A percentile compares a stretch with the other conserved stretches of the same genome.
phyloP scores from a whole-genome alignment of 2,329 filamentous ascomycete genomes.

The Cercospora brassicicola region DNA sequence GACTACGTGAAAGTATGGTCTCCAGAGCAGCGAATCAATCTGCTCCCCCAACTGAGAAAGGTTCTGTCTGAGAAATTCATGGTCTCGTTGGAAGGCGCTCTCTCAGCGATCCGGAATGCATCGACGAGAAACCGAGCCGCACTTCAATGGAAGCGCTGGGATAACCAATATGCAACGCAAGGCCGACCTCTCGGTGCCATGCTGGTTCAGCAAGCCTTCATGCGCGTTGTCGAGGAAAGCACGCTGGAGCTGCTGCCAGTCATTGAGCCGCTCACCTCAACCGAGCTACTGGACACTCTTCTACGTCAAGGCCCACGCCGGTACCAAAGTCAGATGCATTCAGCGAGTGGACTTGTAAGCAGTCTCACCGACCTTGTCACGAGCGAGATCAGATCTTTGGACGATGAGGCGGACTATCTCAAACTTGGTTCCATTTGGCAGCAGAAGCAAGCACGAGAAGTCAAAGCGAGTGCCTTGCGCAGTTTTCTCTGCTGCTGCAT shows the following conservation, averaged over 20 bases:
- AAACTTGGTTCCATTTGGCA: slow-evolving; percentile 82
- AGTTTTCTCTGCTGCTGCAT: slow-evolving; percentile 84
- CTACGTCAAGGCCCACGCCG: slow-evolving; percentile 38
- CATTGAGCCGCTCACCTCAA: slow-evolving; percentile 21
- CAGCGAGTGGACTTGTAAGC: slow-evolving; percentile 49
- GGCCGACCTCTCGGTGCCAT: slow-evolving; percentile 85
- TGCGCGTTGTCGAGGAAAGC: slow-evolving; percentile 66
- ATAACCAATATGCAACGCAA: slow-evolving; percentile 76
- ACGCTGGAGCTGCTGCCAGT: slow-evolving; percentile 31
- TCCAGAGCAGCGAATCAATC: slow-evolving; percentile 66
- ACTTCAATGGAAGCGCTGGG: slow-evolving; percentile 84
- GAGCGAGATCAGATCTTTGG: slow-evolving; percentile 81
- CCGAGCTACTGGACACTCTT: slow-evolving; percentile 30
- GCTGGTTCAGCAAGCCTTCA: slow-evolving; percentile 84
- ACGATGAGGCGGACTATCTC: slow-evolving; percentile 87
- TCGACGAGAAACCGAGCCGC: slow-evolving; percentile 64
- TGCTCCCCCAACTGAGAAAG: slow-evolving; percentile 70
- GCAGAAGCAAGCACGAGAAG: slow-evolving; percentile 79
- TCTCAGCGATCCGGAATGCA: slow-evolving; percentile 85
- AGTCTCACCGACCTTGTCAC: slow-evolving; percentile 69
- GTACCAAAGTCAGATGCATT: slow-evolving; percentile 16
- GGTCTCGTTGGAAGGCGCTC: slow-evolving; percentile 80
- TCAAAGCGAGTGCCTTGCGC: slow-evolving; percentile 78
- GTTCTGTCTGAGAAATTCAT: slow-evolving; percentile 83
- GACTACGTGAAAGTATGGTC: slow-evolving; percentile 80